A percentile compares a stretch with the other conserved stretches of the same genome.
phyloP scores from a whole-genome alignment of 345 rosid species.

The Gynandropsis gynandra region DNA sequence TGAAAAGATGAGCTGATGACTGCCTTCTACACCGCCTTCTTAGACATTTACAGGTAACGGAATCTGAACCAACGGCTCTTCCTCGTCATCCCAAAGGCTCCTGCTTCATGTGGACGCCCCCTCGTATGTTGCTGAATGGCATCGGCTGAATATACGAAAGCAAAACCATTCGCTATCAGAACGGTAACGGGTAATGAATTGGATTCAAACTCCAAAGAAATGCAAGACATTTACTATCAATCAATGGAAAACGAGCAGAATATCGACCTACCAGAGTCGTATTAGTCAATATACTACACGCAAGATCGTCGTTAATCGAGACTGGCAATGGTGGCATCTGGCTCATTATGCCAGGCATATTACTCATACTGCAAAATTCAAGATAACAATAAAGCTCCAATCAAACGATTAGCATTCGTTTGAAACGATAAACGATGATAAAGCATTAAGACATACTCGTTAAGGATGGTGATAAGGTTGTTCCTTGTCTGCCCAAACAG shows the following conservation, averaged over 20 bases:
- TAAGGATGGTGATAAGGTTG: constrained; percentile 63
- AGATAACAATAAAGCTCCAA: constrained; percentile 14
- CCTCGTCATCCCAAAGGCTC: constrained; percentile 23
- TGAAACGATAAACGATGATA: not conserved
- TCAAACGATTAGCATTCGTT: not conserved
- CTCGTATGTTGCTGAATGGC: constrained; percentile 20
- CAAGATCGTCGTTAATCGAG: constrained; percentile 58
- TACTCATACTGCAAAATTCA: constrained; percentile 54
- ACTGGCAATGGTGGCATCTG: constrained; percentile 83
- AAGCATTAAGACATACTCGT: constrained; percentile 54
- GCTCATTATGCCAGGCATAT: constrained; percentile 81
- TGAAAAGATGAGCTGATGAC: not conserved
- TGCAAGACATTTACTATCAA: not conserved
- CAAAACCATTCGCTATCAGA: constrained; percentile 7
- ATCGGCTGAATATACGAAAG: constrained; percentile 12
- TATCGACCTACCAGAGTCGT: constrained; percentile 48
- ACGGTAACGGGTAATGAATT: constrained; percentile 6
- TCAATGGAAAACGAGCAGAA: not conserved
- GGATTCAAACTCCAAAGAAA: too few species aligned
- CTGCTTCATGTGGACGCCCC: constrained; percentile 23
- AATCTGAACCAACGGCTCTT: constrained; percentile 1
- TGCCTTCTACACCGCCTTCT: not conserved
- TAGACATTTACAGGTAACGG: not conserved
- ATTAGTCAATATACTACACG: constrained; percentile 45
- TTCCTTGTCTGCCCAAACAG: constrained; percentile 58